Conservation (phyloP, 768 basidiomycete genomes). For the Neoboletus magnificus region DNA sequence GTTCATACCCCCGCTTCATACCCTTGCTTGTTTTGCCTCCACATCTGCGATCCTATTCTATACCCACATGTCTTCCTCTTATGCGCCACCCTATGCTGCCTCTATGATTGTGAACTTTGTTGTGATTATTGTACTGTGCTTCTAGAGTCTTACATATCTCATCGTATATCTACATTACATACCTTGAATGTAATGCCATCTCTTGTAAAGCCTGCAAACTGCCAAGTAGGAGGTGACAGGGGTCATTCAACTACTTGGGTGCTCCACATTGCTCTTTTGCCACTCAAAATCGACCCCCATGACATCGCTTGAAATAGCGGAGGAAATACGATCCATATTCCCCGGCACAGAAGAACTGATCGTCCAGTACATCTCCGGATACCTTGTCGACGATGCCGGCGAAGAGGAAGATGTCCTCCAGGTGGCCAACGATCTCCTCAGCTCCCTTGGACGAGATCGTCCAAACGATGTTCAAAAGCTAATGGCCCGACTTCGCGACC, state of each 20-base stretch:
- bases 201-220: not conserved
- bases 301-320: constrained; percentile 74
- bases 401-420: constrained; percentile 87
- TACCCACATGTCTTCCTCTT: constrained; percentile 18
- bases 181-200: constrained; percentile 11
- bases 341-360: constrained; percentile 83
- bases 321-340: constrained; percentile 66
- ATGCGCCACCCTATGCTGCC: constrained; percentile 20
- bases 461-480: constrained; percentile 59
- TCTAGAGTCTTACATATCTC: constrained; percentile 17
- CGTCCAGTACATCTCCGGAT: constrained; percentile 84
- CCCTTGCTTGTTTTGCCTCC: not conserved
- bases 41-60: constrained; percentile 3
- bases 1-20: constrained; percentile 19
- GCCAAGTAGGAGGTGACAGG: not conserved
- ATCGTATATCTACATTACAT: constrained; percentile 20
- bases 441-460: constrained; percentile 67
- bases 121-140: constrained; percentile 26
- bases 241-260: not conserved
- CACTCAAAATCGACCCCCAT: constrained; percentile 32
- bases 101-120: constrained; percentile 7
- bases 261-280: not conserved
- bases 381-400: constrained; percentile 83
- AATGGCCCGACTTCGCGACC: constrained; percentile 59
- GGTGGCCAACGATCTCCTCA: constrained; percentile 68